Base-by-base conservation (phyloP, 169 alveolate genomes). In the Sarcocystis neurona region DNA sequence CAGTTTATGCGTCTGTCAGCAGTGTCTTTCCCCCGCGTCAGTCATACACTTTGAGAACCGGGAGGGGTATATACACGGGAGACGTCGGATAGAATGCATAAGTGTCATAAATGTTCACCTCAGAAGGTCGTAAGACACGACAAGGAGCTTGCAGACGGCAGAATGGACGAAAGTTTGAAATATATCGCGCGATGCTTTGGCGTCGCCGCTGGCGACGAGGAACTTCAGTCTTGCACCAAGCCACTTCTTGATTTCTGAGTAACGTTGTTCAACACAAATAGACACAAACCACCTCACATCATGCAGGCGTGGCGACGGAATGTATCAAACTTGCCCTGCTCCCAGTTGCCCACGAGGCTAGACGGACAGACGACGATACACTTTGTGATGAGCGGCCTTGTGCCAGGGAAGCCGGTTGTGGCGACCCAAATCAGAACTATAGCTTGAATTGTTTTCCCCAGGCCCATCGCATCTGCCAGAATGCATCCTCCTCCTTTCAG, bases 361-460 rank as follows among this genome's bases (percentile, higher is more conserved):
- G 90, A 41, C 30, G 90, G 90, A 58, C 90, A 85, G 27, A 72
- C 90, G n/a, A 85, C 58, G 43, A 66, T 8, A 32, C 82, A 79
- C 18, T 70, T 85, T 50, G 84, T 32, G 44, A 30, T 75, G 37
- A 34, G 89, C 23, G 63, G 89, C 47, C 32, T 60, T 30, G 12
- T 60, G 50, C 74, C 41, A 20, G 74, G 47, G 30, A 39, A 72
- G 10, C 30, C 34, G 0, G 72, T 0, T 10, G 68, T n/a, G 8
- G 75, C 53, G 18, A 75, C 48, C 66, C 82, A 84, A 18, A 84
- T 27, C 46, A 84, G 89, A 32, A 43, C 20, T 15, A 84, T 58
- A 0, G 89, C 89, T 43, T 84, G 89, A 18, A 84, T 18, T 44
- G 89, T 84, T 56, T 84, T 84, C 75, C 89, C 89, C 37, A 84